Base-by-base conservation (phyloP, 257 asterid genomes). In the Leptodermis oblonga region DNA sequence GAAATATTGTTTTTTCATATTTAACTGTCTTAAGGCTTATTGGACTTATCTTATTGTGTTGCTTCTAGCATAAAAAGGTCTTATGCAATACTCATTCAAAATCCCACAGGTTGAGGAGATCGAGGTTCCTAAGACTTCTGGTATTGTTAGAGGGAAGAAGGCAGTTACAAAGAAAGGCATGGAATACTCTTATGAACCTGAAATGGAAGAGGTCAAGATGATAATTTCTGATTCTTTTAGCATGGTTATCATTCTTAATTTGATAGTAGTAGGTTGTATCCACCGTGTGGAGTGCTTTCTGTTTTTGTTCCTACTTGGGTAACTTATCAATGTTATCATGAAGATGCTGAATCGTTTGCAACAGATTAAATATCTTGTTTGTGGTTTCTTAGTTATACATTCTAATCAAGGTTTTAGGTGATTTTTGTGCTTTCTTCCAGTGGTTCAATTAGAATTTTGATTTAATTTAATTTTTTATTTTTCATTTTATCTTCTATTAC, bases 161-260 rank as follows among this genome's bases (percentile, higher is more conserved):
- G 75, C 80, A 31, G 79, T 69, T 58, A 78, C 59, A 28, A 90
- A 84, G 88, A 90, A 73, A 82, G 92, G 86, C 78, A 87, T 94
- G 80, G 99, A 94, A 75, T 94, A 89, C 82, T 87, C 89, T 78
- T 94, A 85, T 65, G 99, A 94, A 83, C 97, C 97, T 78, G 99
- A 94, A 83, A 91, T 94, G 99, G 99, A 89, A 84, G 97, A 94
- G 99, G 97, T 94, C 77, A 80, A 26, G 34, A 36, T 65, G 49
- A 18, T 45, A 39, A 37, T 46, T 30, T 54, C 56, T 20, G 54
- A 41, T 64, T 37, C 51, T 8, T 13, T 18, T 17, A 41, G 31
- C 45, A 49, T 3, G 45, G 23, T 3, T 22, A 23, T 43, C 36
- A 20, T 61, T 65, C 56, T 15, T 42, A 3, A 34, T 11, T 67